Base-by-base conservation (phyloP, 495 filamentous ascomycete species). In the Aspergillus steynii region DNA sequence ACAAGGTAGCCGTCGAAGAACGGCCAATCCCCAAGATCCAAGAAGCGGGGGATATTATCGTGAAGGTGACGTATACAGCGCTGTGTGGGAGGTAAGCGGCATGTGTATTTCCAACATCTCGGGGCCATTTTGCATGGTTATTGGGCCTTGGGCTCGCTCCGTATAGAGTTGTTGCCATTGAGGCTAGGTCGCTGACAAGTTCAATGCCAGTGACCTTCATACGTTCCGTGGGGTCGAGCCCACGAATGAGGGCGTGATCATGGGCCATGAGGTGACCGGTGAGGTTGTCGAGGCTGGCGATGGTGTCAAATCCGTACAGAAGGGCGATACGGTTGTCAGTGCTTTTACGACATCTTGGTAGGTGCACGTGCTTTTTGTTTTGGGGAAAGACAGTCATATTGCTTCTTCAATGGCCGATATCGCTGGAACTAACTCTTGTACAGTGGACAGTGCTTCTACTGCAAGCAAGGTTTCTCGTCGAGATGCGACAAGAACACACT, bases 341-440 rank as follows among this genome's bases (percentile, higher is more conserved):
- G 90, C 93, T 0, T 97, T 97, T 71, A 97, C 93, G 27, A 83
- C 86, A 7, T 96, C 92, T 14, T 97, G 92, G 89, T 92, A 78
- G 58, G 87, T 76, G 50, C 53, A 52, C 42, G n/a, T 46, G 45
- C 4, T 48, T 27, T 54, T 32, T n/a, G 20, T 46, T 12, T 7
- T 45, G 25, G 14, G 25, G 26, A 37, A 29, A 25, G 29, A 20
- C 9, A 5, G 2, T 52, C 8, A 8, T 29, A 29, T 52, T 14
- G 3, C 5, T 34, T 20, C 10, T 54, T n/a, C 8, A 29, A 34
- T 5, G 7, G 20, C 20, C 20, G 20, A 20, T 20, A 12, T 54
- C 12, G 9, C 3, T 42, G 20, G 20, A 20, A 42, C 7, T 32
- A 37, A 14, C 20, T 37, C 15, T 3, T 2, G 55, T 31, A 56